Base-by-base conservation (phyloP, 352 stramenopile genomes). In the Phytophthora lateralis region DNA sequence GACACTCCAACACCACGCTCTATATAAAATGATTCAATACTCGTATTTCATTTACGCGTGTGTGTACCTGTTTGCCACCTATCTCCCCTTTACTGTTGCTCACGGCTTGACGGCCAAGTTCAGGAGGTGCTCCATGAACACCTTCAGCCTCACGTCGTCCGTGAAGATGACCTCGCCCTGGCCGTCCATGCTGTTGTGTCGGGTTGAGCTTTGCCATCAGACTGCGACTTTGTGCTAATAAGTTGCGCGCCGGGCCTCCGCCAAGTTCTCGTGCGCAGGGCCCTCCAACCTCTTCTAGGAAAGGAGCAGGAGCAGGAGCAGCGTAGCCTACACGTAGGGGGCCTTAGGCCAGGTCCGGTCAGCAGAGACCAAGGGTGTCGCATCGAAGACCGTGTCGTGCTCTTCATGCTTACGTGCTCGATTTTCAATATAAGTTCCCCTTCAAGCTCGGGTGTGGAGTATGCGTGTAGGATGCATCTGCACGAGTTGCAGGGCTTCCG, bases 171-270 rank as follows among this genome's bases (percentile, higher is more conserved):
- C 91, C 60, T 99, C 92, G 32, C 90, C 95, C 64, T 90, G 88
- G 43, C 82, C 85, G 62, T 97, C 90, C 73, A 97, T 97, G 63
- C 88, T 97, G 81, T 99, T 99, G 88, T 99, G 94, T 98, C 47
- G 98, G 98, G 79, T 99, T 99, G 56, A 99, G 87, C 79, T 99
- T 99, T 18, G 97, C 97, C 95, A 99, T 99, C 43, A 99, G 87
- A 98, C 75, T 99, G 97, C 20, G 85, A 98, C 83, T n/a, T 99
- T 99, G 82, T 99, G 95, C 85, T 99, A 97, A 99, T 99, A 39
- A 98, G 80, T 76, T 99, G 96, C 7, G 97, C 97, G 76, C 99
- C 97, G 21, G 94, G 97, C 96, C 63, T 99, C 93, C 42, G 99
- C 73, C 65, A 99, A 86, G 59, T 98, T 91, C 71, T 98, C 97